These are phyloP conservation scores for Physaria fendleri DNA, from an alignment of 345 rosid genomes.

Conservation along the genomic window DNA sequence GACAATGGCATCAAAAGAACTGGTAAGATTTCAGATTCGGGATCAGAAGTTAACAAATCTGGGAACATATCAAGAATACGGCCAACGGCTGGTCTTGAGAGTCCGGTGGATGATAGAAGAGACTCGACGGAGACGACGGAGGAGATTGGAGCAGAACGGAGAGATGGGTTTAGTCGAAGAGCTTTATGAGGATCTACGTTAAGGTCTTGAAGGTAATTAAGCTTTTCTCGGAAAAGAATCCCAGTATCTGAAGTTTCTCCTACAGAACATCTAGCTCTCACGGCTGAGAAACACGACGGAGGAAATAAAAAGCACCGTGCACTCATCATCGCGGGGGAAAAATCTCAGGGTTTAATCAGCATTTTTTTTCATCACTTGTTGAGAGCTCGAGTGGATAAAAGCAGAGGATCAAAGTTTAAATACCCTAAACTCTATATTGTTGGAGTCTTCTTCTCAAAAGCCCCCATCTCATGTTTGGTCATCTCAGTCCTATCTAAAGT, in stretches of 20 bases:
- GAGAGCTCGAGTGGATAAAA: no score
- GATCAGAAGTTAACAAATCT: conserved; percentile 57
- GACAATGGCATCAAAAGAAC: conserved; percentile 50
- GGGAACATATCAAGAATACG: conserved; percentile 84
- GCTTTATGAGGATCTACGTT: conserved; percentile 63
- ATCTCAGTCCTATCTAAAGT: no score
- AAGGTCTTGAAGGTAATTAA: conserved; percentile 58
- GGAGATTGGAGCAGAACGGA: conserved; percentile 75
- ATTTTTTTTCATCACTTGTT: not conserved
- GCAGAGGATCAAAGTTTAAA: no score
- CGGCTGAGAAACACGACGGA: conserved; percentile 23
- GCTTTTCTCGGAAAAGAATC: conserved; percentile 63
- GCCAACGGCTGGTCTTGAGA: conserved; percentile 53
- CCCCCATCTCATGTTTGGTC: no score
- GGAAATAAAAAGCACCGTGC: conserved; percentile 8
- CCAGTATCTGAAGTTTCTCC: conserved; percentile 44
- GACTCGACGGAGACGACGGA: conserved; percentile 52
- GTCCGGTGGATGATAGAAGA: conserved; percentile 57
- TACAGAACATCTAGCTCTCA: conserved; percentile 11
- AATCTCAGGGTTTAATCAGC: not conserved
- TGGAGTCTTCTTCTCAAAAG: no score
- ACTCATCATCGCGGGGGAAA: conserved; percentile 2
- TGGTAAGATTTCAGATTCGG: conserved; percentile 43
- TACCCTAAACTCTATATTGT: no score
- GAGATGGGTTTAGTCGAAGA: conserved; percentile 56